Base-by-base conservation (phyloP, 2,329 filamentous ascomycete species). In the Fonsecaea monophora region DNA sequence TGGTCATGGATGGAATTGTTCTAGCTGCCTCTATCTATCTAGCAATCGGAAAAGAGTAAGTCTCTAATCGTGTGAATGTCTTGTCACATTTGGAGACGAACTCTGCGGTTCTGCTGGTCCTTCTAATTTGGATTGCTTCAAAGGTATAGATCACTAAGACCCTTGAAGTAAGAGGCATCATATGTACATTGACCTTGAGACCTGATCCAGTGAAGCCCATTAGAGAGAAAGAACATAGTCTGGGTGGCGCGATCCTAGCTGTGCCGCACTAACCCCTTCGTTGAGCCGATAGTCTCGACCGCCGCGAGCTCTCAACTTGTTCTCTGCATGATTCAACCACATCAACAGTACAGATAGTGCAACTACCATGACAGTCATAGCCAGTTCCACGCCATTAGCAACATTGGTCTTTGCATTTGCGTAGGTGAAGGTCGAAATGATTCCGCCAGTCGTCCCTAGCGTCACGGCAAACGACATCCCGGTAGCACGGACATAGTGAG, bases 281-380 rank as follows among this genome's bases (percentile, higher is more conserved):
- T 54, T 54, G 50, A 54, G 50, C 50, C 50, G 50, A 54, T 54
- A 54, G 18, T 54, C 50, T 54, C 50, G 50, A 25, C 50, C 50
- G 25, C 50, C 50, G 50, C 18, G 50, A 54, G 50, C 21, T 25
- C 50, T 54, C 50, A 54, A 25, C 50, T 54, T 54, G 50, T 54
- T 54, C 25, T 54, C 50, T 30, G 18, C 4, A 54, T 54, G 50
- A 18, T 54, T 54, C 25, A 54, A 25, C 50, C 50, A 54, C 50
- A 54, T 54, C 2, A 54, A 18, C 50, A 54, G 15, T 15, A 6
- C 10, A 13, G 38, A 15, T n/a, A 42, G 13, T 4, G 13, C 13
- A 15, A 42, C 13, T 42, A 42, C 38, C 13, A 42, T 12, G 12
- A 42, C 38, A 13, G 38, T 42, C 38, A 42, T 42, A 6, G 38